Base-by-base conservation (phyloP, 129 eudicot genomes). In the Escallonia rubra region DNA sequence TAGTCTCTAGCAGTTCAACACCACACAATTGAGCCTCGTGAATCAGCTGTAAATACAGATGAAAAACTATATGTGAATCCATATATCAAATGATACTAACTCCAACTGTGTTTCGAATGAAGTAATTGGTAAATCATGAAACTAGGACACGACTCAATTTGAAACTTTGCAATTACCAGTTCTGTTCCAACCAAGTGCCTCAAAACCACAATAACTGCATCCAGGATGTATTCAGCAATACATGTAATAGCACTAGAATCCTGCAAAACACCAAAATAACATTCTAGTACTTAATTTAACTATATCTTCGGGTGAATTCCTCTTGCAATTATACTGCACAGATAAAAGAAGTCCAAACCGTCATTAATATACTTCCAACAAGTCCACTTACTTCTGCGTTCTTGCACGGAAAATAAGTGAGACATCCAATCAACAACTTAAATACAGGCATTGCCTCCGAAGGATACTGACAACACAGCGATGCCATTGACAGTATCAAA, bases 181-280 rank as follows among this genome's bases (percentile, higher is more conserved):
- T 74, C 83, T 68, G 58, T 76, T 70, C 68, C 81, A 60, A 73
- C 91, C 86, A 83, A 73, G 67, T 80, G 79, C 74, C 71, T 72
- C 86, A 88, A 76, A 61, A 86, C 91, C 70, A 80, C 89, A 68
- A 79, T 72, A 76, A 83, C 80, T 41, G 94, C 93, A 76, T 92
- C 95, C 76, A 76, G 84, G 42, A 68, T 69, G 70, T 67, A 66
- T 69, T 82, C 96, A 66, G 81, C 54, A 60, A 80, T 59, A 76
- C 70, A 59, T 43, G 62, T 72, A 64, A 78, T 59, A 72, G 68
- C 72, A 40, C 65, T 40, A 66, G 75, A 42, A 52, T 86, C 96
- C 98, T 92, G 70, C 70, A 66, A 70, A 58, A 70, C 34, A 53
- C 41, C 39, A 65, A 42, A 5, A 67, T 46, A 47, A n/a, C 11